Evolutionary conservation across 1,139 yeast genomes (phyloP), one percentile per base, ranked within the genome.

Genomic region (Candida sojae): DNA sequence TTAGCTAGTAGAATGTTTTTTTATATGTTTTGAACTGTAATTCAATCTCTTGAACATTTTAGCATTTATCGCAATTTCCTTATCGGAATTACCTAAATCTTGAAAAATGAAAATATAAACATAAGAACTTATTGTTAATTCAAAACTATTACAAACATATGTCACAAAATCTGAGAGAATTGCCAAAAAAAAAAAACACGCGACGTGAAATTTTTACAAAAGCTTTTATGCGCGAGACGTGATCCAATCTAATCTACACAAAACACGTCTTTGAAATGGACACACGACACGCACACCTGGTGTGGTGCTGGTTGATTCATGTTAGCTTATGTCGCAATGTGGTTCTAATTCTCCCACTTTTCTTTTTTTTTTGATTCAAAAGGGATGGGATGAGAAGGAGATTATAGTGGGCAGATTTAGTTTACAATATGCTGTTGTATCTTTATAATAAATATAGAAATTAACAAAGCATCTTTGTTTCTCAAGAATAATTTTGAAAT

Each of bases 1-100:
- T 7, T 11, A 33, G 36, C 6, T 33, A 6, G 23, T 26, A 26
- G 29, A 2, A 26, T 26, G 29, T 2, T 6, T 26, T 6, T 26
- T 26, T 6, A 2, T 26, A 6, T 26, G 29, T 26, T 26, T 25
- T 23, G 38, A 35, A 21, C 4, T 17, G 36, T 23, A 36, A 13
- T 29, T 39, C 21, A 26, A 6, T 33, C 12, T 33, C 3, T 5
- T 33, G 34, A 31, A 8, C 21, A 17, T 31, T 12, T 31, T 6
- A 38, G n/a, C 33, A 34, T 12, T 17, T 34, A 34, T 17, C 23
- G 28, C 28, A 9, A 28, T 39, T 39, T 29, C 42, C 28, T 30
- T 29, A 39, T 39, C 42, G 42, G 42, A 31, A 39, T 29, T 39
- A 31, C 42, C 29, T 39, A 25, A 36, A 36, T 36, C 30, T 23